phyloP scores from a whole-genome alignment of 2,329 filamentous ascomycete species.

The Trichoderma atrobrunneum region DNA sequence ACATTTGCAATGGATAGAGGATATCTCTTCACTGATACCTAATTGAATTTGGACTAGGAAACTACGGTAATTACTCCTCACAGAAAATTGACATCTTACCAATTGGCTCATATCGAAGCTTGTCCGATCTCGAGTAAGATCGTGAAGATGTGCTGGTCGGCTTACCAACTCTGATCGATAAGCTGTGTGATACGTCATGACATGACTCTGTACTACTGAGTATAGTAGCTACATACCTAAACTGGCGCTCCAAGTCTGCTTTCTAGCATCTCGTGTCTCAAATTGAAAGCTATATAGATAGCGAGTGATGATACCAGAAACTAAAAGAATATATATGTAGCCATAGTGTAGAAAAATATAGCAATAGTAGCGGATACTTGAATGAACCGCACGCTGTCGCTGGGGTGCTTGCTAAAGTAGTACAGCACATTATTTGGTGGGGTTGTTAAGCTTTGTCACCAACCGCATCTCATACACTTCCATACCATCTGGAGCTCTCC shows the following conservation, averaged over 20 bases:
- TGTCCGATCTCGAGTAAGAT: background rate
- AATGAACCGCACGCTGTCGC: background rate
- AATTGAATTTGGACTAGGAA: background rate
- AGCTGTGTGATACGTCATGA: no score
- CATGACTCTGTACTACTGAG: no score
- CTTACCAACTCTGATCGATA: background rate
- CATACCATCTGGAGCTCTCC: background rate
- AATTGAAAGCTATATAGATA: background rate
- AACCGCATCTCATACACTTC: background rate
- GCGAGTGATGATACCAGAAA: background rate
- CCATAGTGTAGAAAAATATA: background rate
- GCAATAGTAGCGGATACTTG: background rate
- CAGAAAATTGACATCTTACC: background rate
- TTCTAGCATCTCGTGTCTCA: background rate
- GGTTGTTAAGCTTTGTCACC: background rate
- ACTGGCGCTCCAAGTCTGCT: background rate
- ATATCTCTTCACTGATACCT: background rate
- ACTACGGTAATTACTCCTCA: background rate
- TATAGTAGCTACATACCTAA: background rate
- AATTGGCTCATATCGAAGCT: background rate
- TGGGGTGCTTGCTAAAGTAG: background rate
- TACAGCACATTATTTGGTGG: background rate
- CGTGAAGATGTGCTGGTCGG: background rate
- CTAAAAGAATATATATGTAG: background rate
- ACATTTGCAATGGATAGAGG: background rate